Evolutionary conservation across 1,139 yeast species (phyloP).

Genomic region (Scheffersomyces parashehatae): DNA sequence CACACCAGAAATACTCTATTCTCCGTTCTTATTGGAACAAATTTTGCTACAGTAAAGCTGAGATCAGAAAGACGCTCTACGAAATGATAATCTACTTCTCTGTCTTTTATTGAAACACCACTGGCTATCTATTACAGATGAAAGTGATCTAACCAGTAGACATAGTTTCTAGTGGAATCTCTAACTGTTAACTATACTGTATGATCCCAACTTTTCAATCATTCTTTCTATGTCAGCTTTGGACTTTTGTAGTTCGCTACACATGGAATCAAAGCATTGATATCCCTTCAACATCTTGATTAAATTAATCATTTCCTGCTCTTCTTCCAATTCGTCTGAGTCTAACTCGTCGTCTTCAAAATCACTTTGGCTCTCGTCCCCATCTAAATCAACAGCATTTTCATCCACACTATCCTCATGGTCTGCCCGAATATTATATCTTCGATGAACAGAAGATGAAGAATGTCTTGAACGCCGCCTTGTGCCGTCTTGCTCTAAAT

Average conservation of each 20-base stretch:
- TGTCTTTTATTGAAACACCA: no score
- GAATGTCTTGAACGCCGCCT: not conserved
- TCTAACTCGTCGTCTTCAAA: slow-evolving; percentile 18
- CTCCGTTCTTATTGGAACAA: no score
- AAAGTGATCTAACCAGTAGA: no score
- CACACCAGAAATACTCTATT: no score
- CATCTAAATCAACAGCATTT: slow-evolving; percentile 9
- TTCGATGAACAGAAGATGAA: not conserved
- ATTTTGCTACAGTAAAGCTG: no score
- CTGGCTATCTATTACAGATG: no score
- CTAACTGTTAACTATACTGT: slow-evolving; percentile 42
- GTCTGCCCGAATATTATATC: slow-evolving; percentile 1
- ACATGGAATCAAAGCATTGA: slow-evolving; percentile 70
- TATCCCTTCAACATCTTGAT: slow-evolving; percentile 55
- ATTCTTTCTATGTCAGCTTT: slow-evolving; percentile 55
- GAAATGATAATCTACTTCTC: no score
- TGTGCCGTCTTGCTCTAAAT: not conserved
- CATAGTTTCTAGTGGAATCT: no score
- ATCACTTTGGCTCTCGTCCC: slow-evolving; percentile 15
- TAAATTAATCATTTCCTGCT: slow-evolving; percentile 30
- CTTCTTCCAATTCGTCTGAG: slow-evolving; percentile 21
- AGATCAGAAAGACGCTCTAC: no score
- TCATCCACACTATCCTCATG: slow-evolving; percentile 3
- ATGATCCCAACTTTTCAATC: slow-evolving; percentile 45
- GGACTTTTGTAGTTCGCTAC: slow-evolving; percentile 65